Percentiles rank a stretch among this genome's conserved stretches.
These are phyloP conservation scores for Berkeleyomyces basicola DNA, from an alignment of 2,329 filamentous ascomycete genomes.

Conservation along the genomic window DNA sequence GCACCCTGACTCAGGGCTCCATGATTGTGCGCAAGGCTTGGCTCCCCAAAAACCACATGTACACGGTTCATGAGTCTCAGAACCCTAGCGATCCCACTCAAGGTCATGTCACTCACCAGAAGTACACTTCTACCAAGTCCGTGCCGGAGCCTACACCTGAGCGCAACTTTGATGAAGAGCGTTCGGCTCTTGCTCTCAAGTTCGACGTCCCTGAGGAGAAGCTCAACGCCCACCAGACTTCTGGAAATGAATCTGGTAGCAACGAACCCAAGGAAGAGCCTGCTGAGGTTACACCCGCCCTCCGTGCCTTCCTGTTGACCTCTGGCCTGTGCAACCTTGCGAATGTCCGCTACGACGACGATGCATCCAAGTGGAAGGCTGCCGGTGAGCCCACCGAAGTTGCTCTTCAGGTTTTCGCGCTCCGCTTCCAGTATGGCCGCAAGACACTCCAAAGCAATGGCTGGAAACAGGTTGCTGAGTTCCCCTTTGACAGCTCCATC, in stretches of 20 bases:
- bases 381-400: conserved; percentile 61
- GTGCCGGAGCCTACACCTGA: conserved; percentile 19
- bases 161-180: conserved; percentile 41
- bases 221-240: conserved; percentile 20
- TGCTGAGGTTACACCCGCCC: conserved; percentile 32
- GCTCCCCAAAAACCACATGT: conserved; percentile 40
- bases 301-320: conserved; percentile 35
- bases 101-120: conserved; percentile 32
- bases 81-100: conserved; percentile 44
- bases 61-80: conserved; percentile 44
- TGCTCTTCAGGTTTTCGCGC: conserved; percentile 58
- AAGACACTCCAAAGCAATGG: conserved; percentile 32
- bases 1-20: conserved; percentile 50
- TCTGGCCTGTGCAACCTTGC: conserved; percentile 49
- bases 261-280: conserved; percentile 21
- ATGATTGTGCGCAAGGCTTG: conserved; percentile 55
- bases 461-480: conserved; percentile 52
- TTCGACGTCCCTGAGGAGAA: conserved; percentile 47
- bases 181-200: conserved; percentile 41
- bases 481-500: conserved; percentile 62
- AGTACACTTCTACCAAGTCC: conserved; percentile 19
- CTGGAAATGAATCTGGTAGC: conserved; percentile 14
- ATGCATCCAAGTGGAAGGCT: conserved; percentile 44
- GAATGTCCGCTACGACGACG: conserved; percentile 38
- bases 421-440: conserved; percentile 46